phyloP scores from a whole-genome alignment of 2,329 filamentous ascomycete species.

The Trichophyton rubrum region DNA sequence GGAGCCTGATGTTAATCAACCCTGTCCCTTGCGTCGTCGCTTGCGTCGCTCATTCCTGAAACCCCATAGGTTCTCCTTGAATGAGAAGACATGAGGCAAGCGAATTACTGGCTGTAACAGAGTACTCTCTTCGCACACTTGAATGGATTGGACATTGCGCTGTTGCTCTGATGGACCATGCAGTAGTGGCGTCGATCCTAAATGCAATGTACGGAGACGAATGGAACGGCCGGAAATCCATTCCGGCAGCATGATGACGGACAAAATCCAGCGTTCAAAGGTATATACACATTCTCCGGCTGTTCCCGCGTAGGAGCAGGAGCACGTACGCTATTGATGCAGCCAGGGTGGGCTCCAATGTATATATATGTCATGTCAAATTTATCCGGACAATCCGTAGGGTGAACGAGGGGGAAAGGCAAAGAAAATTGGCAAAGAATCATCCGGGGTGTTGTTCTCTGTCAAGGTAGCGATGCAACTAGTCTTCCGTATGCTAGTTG shows the following conservation, averaged over 20 bases:
- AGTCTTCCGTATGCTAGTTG: too few species aligned
- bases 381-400: not conserved
- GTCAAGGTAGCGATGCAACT: too few species aligned
- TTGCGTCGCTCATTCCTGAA: not conserved
- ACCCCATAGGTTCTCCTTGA: not conserved
- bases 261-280: not conserved
- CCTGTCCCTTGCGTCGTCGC: not conserved
- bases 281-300: not conserved
- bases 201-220: not conserved
- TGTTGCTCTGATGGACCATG: not conserved
- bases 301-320: not conserved
- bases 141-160: not conserved
- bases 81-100: not conserved
- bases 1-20: not conserved
- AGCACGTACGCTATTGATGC: not conserved
- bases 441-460: too few species aligned
- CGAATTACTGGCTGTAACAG: not conserved
- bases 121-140: not conserved
- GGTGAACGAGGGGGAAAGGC: not conserved
- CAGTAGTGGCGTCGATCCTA: not conserved
- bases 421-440: not conserved
- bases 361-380: not conserved
- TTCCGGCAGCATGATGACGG: not conserved
- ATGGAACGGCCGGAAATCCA: not conserved
- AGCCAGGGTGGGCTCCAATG: too few species aligned